Percentiles rank a stretch among this genome's conserved stretches.
phyloP scores from a whole-genome alignment of 2,329 filamentous ascomycete genomes.

The Ascochyta rabiei region DNA sequence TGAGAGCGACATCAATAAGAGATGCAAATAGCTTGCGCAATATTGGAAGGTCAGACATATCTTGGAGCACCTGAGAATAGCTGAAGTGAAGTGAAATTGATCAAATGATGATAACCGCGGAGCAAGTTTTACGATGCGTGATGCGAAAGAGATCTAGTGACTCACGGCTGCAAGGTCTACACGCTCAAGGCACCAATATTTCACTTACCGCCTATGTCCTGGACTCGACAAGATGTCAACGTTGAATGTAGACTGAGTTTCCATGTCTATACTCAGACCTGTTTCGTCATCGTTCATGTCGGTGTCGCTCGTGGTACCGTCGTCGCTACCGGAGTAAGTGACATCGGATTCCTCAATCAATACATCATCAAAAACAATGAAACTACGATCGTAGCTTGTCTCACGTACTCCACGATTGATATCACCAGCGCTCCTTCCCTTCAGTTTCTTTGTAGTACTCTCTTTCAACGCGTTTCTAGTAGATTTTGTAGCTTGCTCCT shows the following conservation, averaged over 20 bases:
- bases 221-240: not conserved
- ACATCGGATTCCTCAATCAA: not conserved
- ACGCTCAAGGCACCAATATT: not conserved
- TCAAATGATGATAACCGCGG: not conserved
- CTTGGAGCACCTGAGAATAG: too few species aligned
- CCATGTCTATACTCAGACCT: constrained; percentile 22
- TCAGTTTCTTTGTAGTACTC: not conserved
- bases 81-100: not conserved
- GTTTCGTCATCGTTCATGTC: constrained; percentile 2
- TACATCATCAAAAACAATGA: constrained; percentile 8
- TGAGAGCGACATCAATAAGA: not conserved
- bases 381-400: constrained; percentile 3
- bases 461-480: not conserved
- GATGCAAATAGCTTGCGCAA: not conserved
- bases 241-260: constrained; percentile 13
- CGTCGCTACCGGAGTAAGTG: not conserved
- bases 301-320: not conserved
- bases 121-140: too few species aligned
- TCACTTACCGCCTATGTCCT: not conserved
- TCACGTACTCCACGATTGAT: constrained; percentile 3
- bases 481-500: not conserved
- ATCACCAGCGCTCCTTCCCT: not conserved
- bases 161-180: not conserved
- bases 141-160: not conserved
- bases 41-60: too few species aligned